These are phyloP conservation scores for Claviceps sp. DNA, from an alignment of 2,329 filamentous ascomycete species.

Conservation along the genomic window DNA sequence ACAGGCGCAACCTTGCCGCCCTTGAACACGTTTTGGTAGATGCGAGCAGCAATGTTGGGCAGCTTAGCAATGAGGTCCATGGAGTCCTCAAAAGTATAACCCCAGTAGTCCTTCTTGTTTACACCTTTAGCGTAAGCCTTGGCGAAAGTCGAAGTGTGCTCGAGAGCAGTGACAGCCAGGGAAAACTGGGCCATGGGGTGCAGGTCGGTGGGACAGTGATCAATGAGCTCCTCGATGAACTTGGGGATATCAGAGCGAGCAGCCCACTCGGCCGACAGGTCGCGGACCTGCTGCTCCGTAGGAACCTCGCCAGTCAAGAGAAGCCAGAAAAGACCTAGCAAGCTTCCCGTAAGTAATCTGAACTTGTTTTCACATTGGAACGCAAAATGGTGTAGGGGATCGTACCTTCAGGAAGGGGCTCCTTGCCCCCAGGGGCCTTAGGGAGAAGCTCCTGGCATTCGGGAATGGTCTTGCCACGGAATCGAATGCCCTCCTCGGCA, in stretches of 20 bases:
- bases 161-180: conserved; percentile 89
- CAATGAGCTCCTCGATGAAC: conserved; percentile 98
- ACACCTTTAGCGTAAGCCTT: conserved; percentile 99
- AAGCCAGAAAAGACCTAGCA: conserved; percentile 90
- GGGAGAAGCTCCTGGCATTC: conserved; percentile 97
- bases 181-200: conserved; percentile 99
- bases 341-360: not conserved
- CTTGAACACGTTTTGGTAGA: conserved; percentile 99
- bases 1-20: conserved; percentile 93
- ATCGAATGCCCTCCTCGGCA: conserved; percentile 96
- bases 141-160: conserved; percentile 94
- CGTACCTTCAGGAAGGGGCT: conserved; percentile 87
- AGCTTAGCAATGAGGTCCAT: conserved; percentile 99
- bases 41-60: conserved; percentile 91
- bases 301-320: conserved; percentile 96
- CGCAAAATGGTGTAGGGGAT: not conserved
- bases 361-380: not conserved
- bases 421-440: conserved; percentile 90
- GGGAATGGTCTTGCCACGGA: conserved; percentile 97
- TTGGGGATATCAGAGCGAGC: conserved; percentile 93
- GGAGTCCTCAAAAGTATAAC: conserved; percentile 97
- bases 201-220: conserved; percentile 96
- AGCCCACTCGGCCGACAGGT: conserved; percentile 97
- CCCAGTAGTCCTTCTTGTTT: conserved; percentile 99
- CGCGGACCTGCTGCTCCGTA: conserved; percentile 94